Percentiles rank a stretch among this genome's conserved stretches.
Evolutionary conservation across 108 stramenopile species (phyloP).

Genomic region (Mediolabrus comicus): DNA sequence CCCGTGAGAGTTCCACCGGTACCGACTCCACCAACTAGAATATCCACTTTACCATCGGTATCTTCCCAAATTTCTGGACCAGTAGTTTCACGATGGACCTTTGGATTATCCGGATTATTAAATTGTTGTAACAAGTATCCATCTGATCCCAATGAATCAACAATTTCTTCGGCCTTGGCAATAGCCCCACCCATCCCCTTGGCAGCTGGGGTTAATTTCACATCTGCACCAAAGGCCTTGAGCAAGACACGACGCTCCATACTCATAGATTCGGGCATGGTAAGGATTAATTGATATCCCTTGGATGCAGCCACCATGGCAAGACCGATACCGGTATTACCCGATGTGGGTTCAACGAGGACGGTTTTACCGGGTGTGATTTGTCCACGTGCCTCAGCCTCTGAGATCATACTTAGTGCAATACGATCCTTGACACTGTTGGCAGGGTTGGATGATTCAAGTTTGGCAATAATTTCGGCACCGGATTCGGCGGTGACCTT

Average conservation of each 20-base stretch:
- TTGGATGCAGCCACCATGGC: constrained; percentile 90
- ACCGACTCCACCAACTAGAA: constrained; percentile 85
- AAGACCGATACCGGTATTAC: constrained; percentile 89
- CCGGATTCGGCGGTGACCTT: constrained; percentile 57
- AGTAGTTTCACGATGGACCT: constrained; percentile 81
- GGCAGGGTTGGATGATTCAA: constrained; percentile 86
- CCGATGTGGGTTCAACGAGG: constrained; percentile 88
- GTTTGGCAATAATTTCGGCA: constrained; percentile 84
- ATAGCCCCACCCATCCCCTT: constrained; percentile 88
- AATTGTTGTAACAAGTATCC: constrained; percentile 88
- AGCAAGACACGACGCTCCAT: constrained; percentile 87
- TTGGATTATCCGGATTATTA: constrained; percentile 93
- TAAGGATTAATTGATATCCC: constrained; percentile 85
- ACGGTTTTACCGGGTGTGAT: constrained; percentile 75
- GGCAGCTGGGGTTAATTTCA: constrained; percentile 77
- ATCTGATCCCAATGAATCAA: constrained; percentile 42
- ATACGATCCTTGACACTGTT: constrained; percentile 91
- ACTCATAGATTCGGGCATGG: constrained; percentile 90
- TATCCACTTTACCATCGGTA: constrained; percentile 78
- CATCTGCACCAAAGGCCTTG: constrained; percentile 77
- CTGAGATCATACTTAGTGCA: constrained; percentile 76
- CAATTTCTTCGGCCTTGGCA: constrained; percentile 71
- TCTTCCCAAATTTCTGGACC: constrained; percentile 82
- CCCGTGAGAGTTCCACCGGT: constrained; percentile 87
- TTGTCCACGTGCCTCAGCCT: constrained; percentile 84